Evolutionary conservation across 2,329 filamentous ascomycete genomes (phyloP).

Genomic region (Sporothrix curviconia): DNA sequence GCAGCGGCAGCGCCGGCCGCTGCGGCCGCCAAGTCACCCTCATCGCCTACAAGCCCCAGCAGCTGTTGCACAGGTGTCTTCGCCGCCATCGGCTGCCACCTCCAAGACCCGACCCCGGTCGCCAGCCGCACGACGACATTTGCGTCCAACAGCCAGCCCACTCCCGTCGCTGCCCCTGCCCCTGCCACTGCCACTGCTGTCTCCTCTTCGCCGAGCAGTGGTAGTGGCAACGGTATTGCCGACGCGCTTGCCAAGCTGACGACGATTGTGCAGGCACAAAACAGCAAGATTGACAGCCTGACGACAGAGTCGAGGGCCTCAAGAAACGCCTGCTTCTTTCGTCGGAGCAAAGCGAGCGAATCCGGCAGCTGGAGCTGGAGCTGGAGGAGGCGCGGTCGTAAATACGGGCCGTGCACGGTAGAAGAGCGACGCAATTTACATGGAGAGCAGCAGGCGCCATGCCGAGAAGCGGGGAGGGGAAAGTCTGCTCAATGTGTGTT

Average conservation of each 20-base stretch:
- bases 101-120: slow-evolving; percentile 26
- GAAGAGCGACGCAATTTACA: too few species aligned
- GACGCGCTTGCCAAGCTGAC: slow-evolving; percentile 62
- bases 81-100: slow-evolving; percentile 14
- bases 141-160: slow-evolving; percentile 50
- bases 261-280: slow-evolving; percentile 69
- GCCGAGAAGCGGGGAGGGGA: too few species aligned
- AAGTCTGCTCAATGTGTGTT: too few species aligned
- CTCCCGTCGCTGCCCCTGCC: too few species aligned
- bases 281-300: slow-evolving; percentile 63
- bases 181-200: slow-evolving; percentile 48
- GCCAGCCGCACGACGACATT: slow-evolving; percentile 15
- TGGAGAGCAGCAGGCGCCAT: too few species aligned
- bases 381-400: slow-evolving; percentile 57
- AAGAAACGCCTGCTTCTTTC: slow-evolving; percentile 67
- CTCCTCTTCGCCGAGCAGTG: slow-evolving; percentile 62
- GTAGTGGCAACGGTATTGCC: not conserved
- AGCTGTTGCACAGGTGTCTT: slow-evolving; percentile 1
- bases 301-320: slow-evolving; percentile 68
- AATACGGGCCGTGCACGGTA: too few species aligned
- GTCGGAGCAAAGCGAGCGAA: slow-evolving; percentile 60
- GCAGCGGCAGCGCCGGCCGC: not conserved
- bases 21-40: slow-evolving; percentile 31
- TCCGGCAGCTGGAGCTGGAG: slow-evolving; percentile 61
- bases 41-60: slow-evolving; percentile 35